Conservation (phyloP, 2,329 filamentous ascomycete species). For the Penicillium psychrosexuale region DNA sequence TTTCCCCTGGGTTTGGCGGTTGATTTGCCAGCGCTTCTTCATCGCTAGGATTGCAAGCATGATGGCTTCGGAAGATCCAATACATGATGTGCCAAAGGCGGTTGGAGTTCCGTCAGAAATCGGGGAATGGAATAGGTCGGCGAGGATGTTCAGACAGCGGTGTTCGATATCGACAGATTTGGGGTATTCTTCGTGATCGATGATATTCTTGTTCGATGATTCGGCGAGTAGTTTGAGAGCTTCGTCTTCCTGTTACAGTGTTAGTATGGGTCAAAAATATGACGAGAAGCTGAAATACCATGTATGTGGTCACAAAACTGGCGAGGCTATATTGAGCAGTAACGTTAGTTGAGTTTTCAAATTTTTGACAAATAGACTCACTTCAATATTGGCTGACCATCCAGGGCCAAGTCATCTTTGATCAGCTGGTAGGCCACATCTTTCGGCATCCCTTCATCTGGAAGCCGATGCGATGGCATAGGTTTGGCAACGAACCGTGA, state of each 20-base stretch:
- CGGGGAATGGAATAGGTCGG: constrained; percentile 61
- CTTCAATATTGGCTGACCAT: constrained; percentile 68
- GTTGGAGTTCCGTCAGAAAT: constrained; percentile 53
- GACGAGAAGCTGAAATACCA: constrained; percentile 37
- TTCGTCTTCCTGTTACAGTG: constrained; percentile 50
- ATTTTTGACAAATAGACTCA: constrained; percentile 34
- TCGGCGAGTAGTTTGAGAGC: constrained; percentile 64
- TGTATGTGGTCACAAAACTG: constrained; percentile 68
- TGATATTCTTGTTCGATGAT: constrained; percentile 68
- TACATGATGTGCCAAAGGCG: constrained; percentile 66
- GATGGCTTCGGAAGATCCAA: constrained; percentile 68
- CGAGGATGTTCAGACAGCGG: constrained; percentile 66
- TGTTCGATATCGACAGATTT: constrained; percentile 61
- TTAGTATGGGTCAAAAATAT: neutral
- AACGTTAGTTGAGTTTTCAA: neutral
- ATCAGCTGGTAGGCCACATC: constrained; percentile 65
- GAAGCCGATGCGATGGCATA: constrained; percentile 7
- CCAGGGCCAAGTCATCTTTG: constrained; percentile 61
- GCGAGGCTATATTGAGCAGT: constrained; percentile 8
- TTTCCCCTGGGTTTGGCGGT: constrained; percentile 58
- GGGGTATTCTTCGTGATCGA: constrained; percentile 66
- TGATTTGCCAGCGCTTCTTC: constrained; percentile 72
- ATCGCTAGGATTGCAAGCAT: constrained; percentile 69
- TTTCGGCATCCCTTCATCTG: constrained; percentile 80
- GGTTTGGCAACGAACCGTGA: constrained; percentile 7